Evolutionary conservation across 2,329 filamentous ascomycete species (phyloP), one percentile per base, ranked within the genome.

Genomic region (Talaromyces marneffei): DNA sequence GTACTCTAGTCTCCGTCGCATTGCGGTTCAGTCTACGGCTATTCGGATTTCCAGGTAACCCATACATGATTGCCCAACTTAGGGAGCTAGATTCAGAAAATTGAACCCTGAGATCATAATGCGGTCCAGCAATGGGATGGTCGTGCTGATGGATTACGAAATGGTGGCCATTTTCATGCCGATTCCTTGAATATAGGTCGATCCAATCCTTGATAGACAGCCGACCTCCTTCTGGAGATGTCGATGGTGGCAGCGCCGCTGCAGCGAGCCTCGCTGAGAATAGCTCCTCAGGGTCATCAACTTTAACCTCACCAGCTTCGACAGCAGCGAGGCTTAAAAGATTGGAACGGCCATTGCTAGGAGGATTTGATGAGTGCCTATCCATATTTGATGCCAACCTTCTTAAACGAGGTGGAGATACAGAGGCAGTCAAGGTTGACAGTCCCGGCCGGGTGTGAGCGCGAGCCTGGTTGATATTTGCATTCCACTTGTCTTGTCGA

Each of bases 81-180:
- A 84, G 81, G 27, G 85, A 87, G 68, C 87, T 89, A 0, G 82
- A 82, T 61, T 81, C 79, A 31, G 87, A 90, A 70, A 90, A 87
- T 71, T 90, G 87, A 18, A 90, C 76, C 2, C 87, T 80, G 20
- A 90, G 78, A 71, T 90, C 88, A 75, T 90, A 89, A 69, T 88
- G 85, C 1, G 81, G 80, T 25, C 87, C 87, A 9, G 87, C 86
- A 46, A 88, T 71, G 1, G 87, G 88, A 69, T 90, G 87, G 68
- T 89, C 87, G 69, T 91, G 87, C 69, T 91, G 87, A 70, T 90
- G 87, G 39, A 90, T 80, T 57, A 90, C 83, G 68, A 90, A 90
- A 70, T 87, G 85, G 23, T 73, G 72, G 8, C 82, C 82, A 46
- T 78, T 63, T 0, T 70, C 60, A 61, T 79, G 73, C 55, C 77